Base-by-base conservation (phyloP, 192 early-diverging fungal species). In the Entrophospora sp. region DNA sequence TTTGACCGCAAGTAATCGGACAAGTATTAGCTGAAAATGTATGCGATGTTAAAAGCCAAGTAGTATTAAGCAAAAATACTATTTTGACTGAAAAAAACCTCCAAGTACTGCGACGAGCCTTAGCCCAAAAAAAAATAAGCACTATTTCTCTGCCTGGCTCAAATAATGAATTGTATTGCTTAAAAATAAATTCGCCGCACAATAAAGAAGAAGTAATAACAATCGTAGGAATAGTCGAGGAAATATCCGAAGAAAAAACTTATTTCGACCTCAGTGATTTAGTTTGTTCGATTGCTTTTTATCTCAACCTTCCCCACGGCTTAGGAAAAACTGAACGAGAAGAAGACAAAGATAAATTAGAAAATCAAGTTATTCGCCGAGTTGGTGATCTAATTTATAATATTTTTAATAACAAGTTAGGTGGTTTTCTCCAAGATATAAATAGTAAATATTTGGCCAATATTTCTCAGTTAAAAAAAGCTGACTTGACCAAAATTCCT, bases 301-400 rank as follows among this genome's bases (percentile, higher is more conserved):
- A 52, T 52, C 4, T 58, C 14, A 58, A 58, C 24, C 0, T 58
- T 24, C 56, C 12, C 7, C 56, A 59, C 18, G 56, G 56, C 18
- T 38, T 38, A 59, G 56, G 56, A 6, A 59, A 38, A 1, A 20
- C 16, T 20, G 56, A 59, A 59, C 32, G 36, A 38, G 8, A 38
- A 38, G 56, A 59, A 38, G 56, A 59, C 18, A 24, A 59, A 14
- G 56, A 59, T 38, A 59, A 38, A 59, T 59, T 59, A 59, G 56
- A 59, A 59, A 59, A 59, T 18, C 56, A 59, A 59, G 13, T 59
- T 38, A 22, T 38, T 16, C 56, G 56, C 4, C 56, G 35, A 14
- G 35, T 38, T 2, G 56, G 56, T 0, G 35, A 59, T 24, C n/a
- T 59, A 59, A 16, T 38, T 38, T 38, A 59, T 13, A 59, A 38